Percentiles rank a stretch among this genome's conserved stretches.
Conservation (phyloP, 2,329 filamentous ascomycete species). For the Fusarium dimerum region DNA sequence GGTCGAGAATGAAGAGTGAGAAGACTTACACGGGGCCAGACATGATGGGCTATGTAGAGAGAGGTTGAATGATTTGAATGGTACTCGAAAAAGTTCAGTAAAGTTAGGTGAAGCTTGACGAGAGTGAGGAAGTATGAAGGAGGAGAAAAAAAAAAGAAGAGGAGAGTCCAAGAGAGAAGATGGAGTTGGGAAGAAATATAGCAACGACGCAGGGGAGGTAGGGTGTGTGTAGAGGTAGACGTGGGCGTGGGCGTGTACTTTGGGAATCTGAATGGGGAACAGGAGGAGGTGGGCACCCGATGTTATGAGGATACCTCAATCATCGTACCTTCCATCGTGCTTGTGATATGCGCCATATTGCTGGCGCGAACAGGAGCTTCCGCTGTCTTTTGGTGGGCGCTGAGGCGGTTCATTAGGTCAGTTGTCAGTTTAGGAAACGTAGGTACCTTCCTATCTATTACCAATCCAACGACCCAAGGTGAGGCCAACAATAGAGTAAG, state of each 20-base stretch:
- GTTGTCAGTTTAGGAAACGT: too few relatives aligned
- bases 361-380: conserved; percentile 2
- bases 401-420: too few relatives aligned
- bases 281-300: not conserved
- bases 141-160: conserved; percentile 17
- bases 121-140: conserved; percentile 19
- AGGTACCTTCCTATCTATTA: too few relatives aligned
- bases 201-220: conserved; percentile 2
- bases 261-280: not conserved
- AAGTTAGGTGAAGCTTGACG: conserved; percentile 5
- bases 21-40: conserved; percentile 68
- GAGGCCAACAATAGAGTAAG: not conserved
- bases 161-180: conserved; percentile 16
- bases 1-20: conserved; percentile 25
- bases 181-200: conserved; percentile 30
- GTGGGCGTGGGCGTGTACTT: not conserved
- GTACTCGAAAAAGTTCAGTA: conserved; percentile 9
- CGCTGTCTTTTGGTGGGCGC: not conserved
- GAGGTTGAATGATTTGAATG: conserved; percentile 11
- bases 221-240: not conserved
- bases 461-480: not conserved
- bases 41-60: conserved; percentile 47
- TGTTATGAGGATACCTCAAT: not conserved
- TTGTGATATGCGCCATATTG: not conserved
- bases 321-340: not conserved